phyloP scores from a whole-genome alignment of 495 filamentous ascomycete species.

The Penicillium nucicola region DNA sequence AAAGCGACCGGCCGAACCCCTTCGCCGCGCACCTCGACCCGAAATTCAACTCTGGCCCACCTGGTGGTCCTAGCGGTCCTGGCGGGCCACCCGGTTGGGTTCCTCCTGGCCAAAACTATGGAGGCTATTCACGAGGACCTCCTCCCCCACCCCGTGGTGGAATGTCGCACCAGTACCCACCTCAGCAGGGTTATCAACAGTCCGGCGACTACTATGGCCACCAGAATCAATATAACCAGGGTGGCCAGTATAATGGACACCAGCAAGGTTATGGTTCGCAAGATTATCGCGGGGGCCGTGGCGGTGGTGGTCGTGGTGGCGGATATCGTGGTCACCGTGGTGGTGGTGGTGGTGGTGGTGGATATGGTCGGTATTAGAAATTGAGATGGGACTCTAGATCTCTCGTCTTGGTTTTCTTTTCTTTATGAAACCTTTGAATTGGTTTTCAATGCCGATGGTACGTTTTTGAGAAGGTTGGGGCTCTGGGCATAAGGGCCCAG shows the following conservation, averaged over 20 bases:
- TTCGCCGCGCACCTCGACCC: constrained; percentile 54
- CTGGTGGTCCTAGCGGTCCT: constrained; percentile 22
- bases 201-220: constrained; percentile 26
- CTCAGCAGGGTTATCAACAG: constrained; percentile 25
- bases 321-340: constrained; percentile 23
- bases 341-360: constrained; percentile 32
- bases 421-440: constrained; percentile 9
- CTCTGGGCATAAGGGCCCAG: background rate
- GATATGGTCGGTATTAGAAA: constrained; percentile 40
- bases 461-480: constrained; percentile 3
- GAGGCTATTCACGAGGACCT: constrained; percentile 37
- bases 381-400: background rate
- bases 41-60: constrained; percentile 39
- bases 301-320: constrained; percentile 27
- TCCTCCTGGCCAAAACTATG: constrained; percentile 31
- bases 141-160: constrained; percentile 42
- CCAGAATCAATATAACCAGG: constrained; percentile 28
- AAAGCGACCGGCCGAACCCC: constrained; percentile 46
- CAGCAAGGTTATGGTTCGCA: constrained; percentile 21
- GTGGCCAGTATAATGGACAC: constrained; percentile 18
- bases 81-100: constrained; percentile 36
- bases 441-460: constrained; percentile 6
- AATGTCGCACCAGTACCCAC: constrained; percentile 24
- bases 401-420: constrained; percentile 4
- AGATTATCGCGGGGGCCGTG: constrained; percentile 25